These are phyloP conservation scores for Fusarium torulosum DNA, from an alignment of 2,329 filamentous ascomycete genomes.

Conservation along the genomic window DNA sequence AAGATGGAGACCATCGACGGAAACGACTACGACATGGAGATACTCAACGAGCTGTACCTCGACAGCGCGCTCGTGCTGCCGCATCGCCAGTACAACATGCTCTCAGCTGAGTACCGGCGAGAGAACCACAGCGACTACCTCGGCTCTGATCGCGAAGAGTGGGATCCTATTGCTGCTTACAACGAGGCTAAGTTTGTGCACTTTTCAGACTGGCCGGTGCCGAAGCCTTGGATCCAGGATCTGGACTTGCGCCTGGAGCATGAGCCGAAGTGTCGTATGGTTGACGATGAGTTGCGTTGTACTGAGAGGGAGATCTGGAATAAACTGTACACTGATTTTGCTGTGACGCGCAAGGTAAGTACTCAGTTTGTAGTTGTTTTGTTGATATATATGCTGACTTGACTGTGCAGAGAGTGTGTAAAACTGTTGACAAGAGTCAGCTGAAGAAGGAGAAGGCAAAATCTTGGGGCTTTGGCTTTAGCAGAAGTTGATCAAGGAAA, in stretches of 20 bases:
- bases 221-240: slow-evolving; percentile 65
- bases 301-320: slow-evolving; percentile 35
- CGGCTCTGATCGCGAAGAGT: slow-evolving; percentile 60
- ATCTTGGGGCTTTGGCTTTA: not conserved
- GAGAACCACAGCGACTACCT: slow-evolving; percentile 62
- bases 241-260: not conserved
- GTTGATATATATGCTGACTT: not conserved
- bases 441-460: not conserved
- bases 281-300: slow-evolving; percentile 4
- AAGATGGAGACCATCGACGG: slow-evolving; percentile 47
- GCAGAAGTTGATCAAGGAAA: not conserved
- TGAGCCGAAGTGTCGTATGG: slow-evolving; percentile 9
- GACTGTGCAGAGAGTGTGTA: slow-evolving; percentile 19
- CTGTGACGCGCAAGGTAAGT: slow-evolving; percentile 25
- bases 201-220: slow-evolving; percentile 79
- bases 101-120: slow-evolving; percentile 73
- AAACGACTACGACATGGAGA: slow-evolving; percentile 73
- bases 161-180: slow-evolving; percentile 67
- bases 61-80: slow-evolving; percentile 72
- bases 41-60: slow-evolving; percentile 73
- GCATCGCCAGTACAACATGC: slow-evolving; percentile 71
- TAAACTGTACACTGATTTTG: slow-evolving; percentile 34
- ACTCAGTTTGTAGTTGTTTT: fast-evolving
- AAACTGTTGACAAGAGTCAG: slow-evolving; percentile 3
- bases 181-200: slow-evolving; percentile 75